These are phyloP conservation scores for Psilocybe tampanensis DNA, from an alignment of 768 basidiomycete genomes.

Conservation along the genomic window DNA sequence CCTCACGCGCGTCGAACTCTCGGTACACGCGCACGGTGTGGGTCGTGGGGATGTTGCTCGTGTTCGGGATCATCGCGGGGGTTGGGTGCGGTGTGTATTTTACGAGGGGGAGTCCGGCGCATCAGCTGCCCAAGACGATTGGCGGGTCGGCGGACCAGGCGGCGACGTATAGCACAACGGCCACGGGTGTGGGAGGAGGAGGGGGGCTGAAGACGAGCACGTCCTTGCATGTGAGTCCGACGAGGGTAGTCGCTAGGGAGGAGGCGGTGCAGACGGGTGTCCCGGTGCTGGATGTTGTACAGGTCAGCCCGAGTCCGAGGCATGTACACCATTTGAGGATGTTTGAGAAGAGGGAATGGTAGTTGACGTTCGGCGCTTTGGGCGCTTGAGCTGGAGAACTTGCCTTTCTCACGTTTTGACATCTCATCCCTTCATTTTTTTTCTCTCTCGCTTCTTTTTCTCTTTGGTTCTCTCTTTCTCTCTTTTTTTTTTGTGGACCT, in stretches of 20 bases:
- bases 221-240: conserved; percentile 56
- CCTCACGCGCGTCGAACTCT: conserved; percentile 57
- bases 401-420: too few species aligned
- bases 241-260: conserved; percentile 52
- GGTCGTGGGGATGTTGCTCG: conserved; percentile 60
- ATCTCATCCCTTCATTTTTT: too few species aligned
- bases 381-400: too few species aligned
- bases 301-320: neutral
- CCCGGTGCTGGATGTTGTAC: neutral
- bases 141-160: conserved; percentile 50
- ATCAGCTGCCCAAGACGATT: conserved; percentile 59
- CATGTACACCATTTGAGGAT: neutral
- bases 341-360: neutral
- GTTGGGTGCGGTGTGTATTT: conserved; percentile 63
- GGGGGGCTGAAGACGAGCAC: conserved; percentile 27
- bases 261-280: conserved; percentile 15
- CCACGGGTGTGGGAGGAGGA: conserved; percentile 30
- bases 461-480: too few species aligned
- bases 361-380: too few species aligned
- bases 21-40: conserved; percentile 70
- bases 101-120: conserved; percentile 49
- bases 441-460: too few species aligned
- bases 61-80: conserved; percentile 55
- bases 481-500: too few species aligned
- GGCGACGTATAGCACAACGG: conserved; percentile 36